Percentiles rank a stretch among this genome's conserved stretches.
phyloP scores from a whole-genome alignment of 495 filamentous ascomycete genomes.

The Platismatia glauca region DNA sequence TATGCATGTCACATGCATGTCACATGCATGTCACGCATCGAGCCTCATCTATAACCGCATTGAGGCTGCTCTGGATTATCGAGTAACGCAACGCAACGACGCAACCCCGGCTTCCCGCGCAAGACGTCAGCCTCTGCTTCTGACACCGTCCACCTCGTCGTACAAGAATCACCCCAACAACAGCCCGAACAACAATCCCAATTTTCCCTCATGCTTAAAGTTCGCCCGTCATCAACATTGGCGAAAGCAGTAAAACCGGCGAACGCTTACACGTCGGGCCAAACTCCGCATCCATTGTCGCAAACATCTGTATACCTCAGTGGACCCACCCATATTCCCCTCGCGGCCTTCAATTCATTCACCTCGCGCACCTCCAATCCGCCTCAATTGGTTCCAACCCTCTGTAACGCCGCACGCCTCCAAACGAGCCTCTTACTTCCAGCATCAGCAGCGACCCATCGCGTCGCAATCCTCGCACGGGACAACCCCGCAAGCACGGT shows the following conservation, averaged over 20 bases:
- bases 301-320: constrained; percentile 5
- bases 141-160: neutral
- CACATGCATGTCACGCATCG: neutral
- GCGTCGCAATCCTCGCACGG: neutral
- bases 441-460: neutral
- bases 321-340: neutral
- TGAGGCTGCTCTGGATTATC: neutral
- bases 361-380: constrained; percentile 4
- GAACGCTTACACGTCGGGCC: constrained; percentile 1
- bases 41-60: constrained; percentile 13
- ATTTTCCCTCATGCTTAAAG: neutral
- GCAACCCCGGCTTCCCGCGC: neutral
- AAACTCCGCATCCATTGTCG: constrained; percentile 5
- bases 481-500: neutral
- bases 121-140: neutral
- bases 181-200: constrained; percentile 2
- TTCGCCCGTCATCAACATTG: neutral
- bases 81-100: neutral
- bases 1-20: neutral
- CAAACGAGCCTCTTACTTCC: neutral
- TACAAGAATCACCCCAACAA: constrained; percentile 4
- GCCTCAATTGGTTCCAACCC: neutral
- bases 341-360: neutral
- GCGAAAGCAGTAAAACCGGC: constrained; percentile 4
- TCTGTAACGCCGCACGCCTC: neutral